Conservation (phyloP, 1,284 basidiomycete genomes). For the Hymenochaete sp. region DNA sequence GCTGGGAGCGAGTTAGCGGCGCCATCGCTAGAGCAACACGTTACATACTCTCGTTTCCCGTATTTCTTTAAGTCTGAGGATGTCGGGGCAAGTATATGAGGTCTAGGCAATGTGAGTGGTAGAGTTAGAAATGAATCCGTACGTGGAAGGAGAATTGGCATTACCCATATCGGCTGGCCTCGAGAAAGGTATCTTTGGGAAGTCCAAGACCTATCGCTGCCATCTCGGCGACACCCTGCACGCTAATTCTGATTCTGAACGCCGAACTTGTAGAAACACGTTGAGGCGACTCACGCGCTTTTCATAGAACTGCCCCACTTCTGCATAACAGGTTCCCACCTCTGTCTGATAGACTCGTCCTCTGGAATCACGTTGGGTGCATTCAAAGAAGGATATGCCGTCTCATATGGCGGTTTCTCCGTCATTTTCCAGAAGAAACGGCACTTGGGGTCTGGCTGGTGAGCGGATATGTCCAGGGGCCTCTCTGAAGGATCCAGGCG, state of each 20-base stretch:
- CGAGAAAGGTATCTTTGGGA: slow-evolving; percentile 53
- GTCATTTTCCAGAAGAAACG: slow-evolving; percentile 90
- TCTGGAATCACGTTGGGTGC: slow-evolving; percentile 75
- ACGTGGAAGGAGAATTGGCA: slow-evolving; percentile 19
- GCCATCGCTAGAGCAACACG: background rate
- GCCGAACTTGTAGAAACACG: slow-evolving; percentile 8
- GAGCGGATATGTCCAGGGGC: slow-evolving; percentile 71
- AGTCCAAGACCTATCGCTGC: slow-evolving; percentile 72
- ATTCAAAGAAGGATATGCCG: slow-evolving; percentile 65
- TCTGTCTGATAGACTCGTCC: slow-evolving; percentile 40
- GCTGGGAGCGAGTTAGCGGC: slow-evolving; percentile 3
- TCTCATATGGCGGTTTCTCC: slow-evolving; percentile 66
- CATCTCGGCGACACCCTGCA: slow-evolving; percentile 78
- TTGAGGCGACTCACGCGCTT: slow-evolving; percentile 51
- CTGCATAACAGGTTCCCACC: slow-evolving; percentile 65
- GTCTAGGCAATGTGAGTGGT: too few relatives aligned
- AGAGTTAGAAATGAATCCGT: slow-evolving; percentile 5
- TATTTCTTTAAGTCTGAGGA: slow-evolving; percentile 81
- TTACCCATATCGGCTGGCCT: slow-evolving; percentile 77
- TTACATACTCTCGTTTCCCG: slow-evolving; percentile 43
- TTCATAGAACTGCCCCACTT: slow-evolving; percentile 85
- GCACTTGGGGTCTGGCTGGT: slow-evolving; percentile 84
- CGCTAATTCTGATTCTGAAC: slow-evolving; percentile 36
- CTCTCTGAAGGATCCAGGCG: slow-evolving; percentile 66
- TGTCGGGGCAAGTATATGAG: slow-evolving; percentile 85